Evolutionary conservation across 2,329 filamentous ascomycete species (phyloP), one percentile per base, ranked within the genome.

Genomic region (Colletotrichum horii): DNA sequence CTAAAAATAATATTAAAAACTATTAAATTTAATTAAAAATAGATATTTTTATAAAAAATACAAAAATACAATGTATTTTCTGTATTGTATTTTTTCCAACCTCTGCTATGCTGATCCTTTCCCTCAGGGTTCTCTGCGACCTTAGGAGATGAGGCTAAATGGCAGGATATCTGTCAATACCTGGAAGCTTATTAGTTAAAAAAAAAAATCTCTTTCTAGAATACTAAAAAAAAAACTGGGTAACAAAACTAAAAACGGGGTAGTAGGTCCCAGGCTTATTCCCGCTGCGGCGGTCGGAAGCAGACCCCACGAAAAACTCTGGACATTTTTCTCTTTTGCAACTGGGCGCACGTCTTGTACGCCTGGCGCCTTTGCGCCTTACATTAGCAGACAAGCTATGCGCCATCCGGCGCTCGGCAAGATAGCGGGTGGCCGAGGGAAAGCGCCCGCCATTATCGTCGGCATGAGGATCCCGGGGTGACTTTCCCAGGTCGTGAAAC

Each of bases 221-320:
- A 28, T 6, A 28, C 26, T 28, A 28, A 28, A 28, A 28, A 28
- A 28, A 28, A 28, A 28, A 28, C 26, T 28, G 26, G 26, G 26
- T 28, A 28, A 28, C 26, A 28, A 28, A 28, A 28, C 26, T 6
- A 28, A 28, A 28, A n/a, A n/a, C n/a, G 61, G 16, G n/a, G 66
- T 32, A 14, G 32, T 32, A 68, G 36, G 26, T 22, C n/a, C 30
- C 52, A 34, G 55, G 19, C 30, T 75, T 71, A 66, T 75, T 71
- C 61, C 72, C 72, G 68, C 52, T 24, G 48, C 34, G 58, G 55
- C 71, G 58, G 67, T n/a, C 60, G 67, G 71, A 56, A 48, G 65
- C 70, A 55, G 70, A n/a, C 28, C n/a, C 62, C 62, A 28, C 62
- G 62, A 66, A 43, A 30, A 55, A 30, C 19, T 8, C 15, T n/a